Evolutionary conservation across 1,284 basidiomycete species (phyloP), one percentile per base, ranked within the genome.

Genomic region (Irpex sp.): DNA sequence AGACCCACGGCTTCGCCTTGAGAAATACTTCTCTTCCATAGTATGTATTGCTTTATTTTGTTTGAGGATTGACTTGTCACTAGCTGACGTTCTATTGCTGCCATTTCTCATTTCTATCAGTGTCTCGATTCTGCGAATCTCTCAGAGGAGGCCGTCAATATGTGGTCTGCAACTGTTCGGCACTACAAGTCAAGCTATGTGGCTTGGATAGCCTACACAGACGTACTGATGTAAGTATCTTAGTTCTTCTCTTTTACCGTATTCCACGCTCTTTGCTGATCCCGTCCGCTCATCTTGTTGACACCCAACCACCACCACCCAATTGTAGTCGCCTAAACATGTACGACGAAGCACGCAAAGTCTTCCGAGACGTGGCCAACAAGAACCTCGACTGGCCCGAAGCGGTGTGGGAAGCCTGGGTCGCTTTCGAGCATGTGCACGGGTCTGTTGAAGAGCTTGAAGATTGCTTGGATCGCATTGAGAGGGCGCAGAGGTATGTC

Each of bases 311-410:
- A n/a, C n/a, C n/a, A n/a, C n/a, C n/a, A n/a, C n/a, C n/a, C n/a
- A n/a, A n/a, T n/a, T n/a, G n/a, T n/a, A n/a, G n/a, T n/a, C n/a
- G n/a, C 21, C 60, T 1, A 62, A 90, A 87, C 59, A 85, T 82
- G 63, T 76, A 85, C 62, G 79, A 83, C 10, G 76, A 82, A 57
- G 90, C 88, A 1, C 84, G 93, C 39, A 77, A 81, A 23, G 76
- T 85, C 4, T 94, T 91, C 74, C 75, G 77, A 19, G 82, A 86
- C 60, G 78, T 88, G 14, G 83, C 85, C 58, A 77, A 79, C 52
- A 89, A 88, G 71, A 82, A 87, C 52, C 68, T 96, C 48, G 95
- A 98, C 74, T 97, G 94, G 90, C 93, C 95, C 0, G 94, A 97
- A 73, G 89, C 87, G 2, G 78, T 98, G 5, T 93, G 93, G 84